Percentiles rank a stretch among this genome's conserved stretches.
Evolutionary conservation across 176 grass and related monocot genomes (phyloP).

Genomic region (Zea luxurians): DNA sequence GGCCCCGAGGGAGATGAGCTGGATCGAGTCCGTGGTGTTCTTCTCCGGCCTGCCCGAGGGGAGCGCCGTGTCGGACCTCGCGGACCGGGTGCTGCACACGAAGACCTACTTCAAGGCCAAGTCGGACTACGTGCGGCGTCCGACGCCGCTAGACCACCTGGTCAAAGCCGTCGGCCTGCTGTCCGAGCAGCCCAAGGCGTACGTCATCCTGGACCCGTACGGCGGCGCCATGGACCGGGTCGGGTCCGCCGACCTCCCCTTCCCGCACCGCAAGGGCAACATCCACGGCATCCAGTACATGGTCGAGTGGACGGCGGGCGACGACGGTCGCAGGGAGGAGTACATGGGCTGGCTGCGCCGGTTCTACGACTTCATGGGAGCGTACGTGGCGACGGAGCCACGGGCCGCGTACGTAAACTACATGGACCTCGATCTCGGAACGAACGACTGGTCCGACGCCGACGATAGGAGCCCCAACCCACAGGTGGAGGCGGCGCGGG

Average conservation of each 20-base stretch:
- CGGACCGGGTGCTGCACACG: conserved; percentile 36
- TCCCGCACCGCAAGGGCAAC: conserved; percentile 71
- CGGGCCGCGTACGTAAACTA: conserved; percentile 75
- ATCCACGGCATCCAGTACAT: conserved; percentile 62
- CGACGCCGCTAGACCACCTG: conserved; percentile 23
- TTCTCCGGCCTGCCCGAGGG: conserved; percentile 59
- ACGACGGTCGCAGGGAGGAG: conserved; percentile 14
- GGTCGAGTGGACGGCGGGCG: conserved; percentile 41
- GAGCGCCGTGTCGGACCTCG: conserved; percentile 45
- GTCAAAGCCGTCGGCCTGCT: conserved; percentile 19
- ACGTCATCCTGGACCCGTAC: conserved; percentile 80
- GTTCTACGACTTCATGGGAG: conserved; percentile 56
- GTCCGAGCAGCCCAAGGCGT: conserved; percentile 56
- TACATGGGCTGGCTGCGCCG: conserved; percentile 59
- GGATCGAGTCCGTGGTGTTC: conserved; percentile 76
- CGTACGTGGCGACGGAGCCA: conserved; percentile 41
- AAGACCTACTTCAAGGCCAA: conserved; percentile 90
- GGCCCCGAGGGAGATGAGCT: conserved; percentile 52
- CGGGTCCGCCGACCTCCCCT: conserved; percentile 38
- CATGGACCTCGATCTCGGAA: conserved; percentile 72
- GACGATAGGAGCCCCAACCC: not conserved
- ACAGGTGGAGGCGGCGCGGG: conserved; percentile 39
- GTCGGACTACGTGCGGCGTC: conserved; percentile 59
- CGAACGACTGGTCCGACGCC: not conserved
- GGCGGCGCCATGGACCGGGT: conserved; percentile 66